A percentile compares a stretch with the other conserved stretches of the same genome.
These are phyloP conservation scores for Trichoderma parareesei DNA, from an alignment of 495 filamentous ascomycete species.

Conservation along the genomic window DNA sequence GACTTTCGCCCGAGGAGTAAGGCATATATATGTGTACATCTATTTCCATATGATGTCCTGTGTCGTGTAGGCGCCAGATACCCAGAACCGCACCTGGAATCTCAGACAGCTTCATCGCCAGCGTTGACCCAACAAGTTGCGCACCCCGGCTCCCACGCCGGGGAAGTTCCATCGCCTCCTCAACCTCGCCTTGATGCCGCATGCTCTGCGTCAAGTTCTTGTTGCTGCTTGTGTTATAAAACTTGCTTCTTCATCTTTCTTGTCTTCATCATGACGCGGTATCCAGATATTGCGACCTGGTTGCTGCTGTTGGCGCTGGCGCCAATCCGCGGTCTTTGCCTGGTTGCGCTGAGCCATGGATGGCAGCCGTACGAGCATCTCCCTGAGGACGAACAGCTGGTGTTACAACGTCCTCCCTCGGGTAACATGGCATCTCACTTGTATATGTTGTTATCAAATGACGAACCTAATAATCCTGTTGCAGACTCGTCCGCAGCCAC, in stretches of 20 bases:
- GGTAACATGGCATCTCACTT: not conserved
- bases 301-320: not conserved
- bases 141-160: not conserved
- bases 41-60: too few relatives aligned
- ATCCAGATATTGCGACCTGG: not conserved
- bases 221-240: not conserved
- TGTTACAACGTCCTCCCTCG: not conserved
- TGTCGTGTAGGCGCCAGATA: too few relatives aligned
- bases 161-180: not conserved
- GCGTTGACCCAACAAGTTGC: not conserved
- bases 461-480: too few relatives aligned
- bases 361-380: not conserved
- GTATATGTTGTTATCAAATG: too few relatives aligned
- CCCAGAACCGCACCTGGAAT: too few relatives aligned
- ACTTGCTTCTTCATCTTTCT: not conserved
- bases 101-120: not conserved
- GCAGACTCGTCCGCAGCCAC: not conserved
- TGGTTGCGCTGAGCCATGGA: not conserved
- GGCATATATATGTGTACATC: too few relatives aligned
- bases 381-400: not conserved
- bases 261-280: not conserved
- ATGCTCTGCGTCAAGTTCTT: not conserved
- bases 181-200: not conserved
- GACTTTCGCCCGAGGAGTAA: too few relatives aligned
- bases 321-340: not conserved